Evolutionary conservation across 345 rosid species (phyloP), one percentile per base, ranked within the genome.

Genomic region (Moricandia arvensis): DNA sequence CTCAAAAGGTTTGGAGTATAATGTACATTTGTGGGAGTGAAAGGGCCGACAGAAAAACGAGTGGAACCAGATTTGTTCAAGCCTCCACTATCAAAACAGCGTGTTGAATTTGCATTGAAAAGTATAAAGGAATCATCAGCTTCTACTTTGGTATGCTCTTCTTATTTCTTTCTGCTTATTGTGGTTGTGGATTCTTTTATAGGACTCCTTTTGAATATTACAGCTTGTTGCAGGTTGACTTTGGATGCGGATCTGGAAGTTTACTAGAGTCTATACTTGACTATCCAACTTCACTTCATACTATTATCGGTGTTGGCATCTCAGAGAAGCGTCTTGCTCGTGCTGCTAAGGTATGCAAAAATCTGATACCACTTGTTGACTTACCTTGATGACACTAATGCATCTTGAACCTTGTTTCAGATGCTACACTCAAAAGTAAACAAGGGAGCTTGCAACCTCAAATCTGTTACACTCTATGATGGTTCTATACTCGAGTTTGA

Each of bases 161-260:
- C 30, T 15, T 35, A 49, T 2, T 76, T 63, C 75, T 66, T 6
- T n/a, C n/a, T n/a, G n/a, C n/a, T n/a, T n/a, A n/a, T 9, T 71
- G 17, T 18, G 45, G 8, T 26, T 66, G 29, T 11, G 7, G 10
- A 55, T 17, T 57, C 59, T 54, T 21, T 54, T 4, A n/a, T 21
- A 43, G 33, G 26, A 66, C 12, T 3, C 59, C 6, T 31, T 16
- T 26, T 4, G 16, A 10, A 30, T 57, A 41, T 63, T 38, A 24
- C 7, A 21, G n/a, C 38, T 62, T 75, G 31, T 60, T 74, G 67
- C 75, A 90, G 97, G 87, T 85, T 83, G 98, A 93, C 79, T 90
- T 89, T 84, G 98, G 98, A 55, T 93, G 97, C 63, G 91, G 96
- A 59, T 86, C 98, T 49, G 98, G 98, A 79, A 88, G 97, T 80